phyloP scores from a whole-genome alignment of 805 yeast species.

The Monosporozyma solicola region DNA sequence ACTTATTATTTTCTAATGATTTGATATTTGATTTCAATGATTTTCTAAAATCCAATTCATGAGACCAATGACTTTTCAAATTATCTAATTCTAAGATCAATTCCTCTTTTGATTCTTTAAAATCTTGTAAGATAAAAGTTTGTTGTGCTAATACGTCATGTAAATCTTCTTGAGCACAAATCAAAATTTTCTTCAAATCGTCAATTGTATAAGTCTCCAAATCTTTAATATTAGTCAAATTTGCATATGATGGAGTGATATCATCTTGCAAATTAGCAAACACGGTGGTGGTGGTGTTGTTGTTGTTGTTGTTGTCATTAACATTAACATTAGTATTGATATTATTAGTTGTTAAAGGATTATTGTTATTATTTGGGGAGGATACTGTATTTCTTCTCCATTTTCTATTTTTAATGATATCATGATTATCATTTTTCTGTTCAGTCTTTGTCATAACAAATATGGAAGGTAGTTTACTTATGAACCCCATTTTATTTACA shows the following conservation, averaged over 20 bases:
- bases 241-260: slow-evolving; percentile 20
- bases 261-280: slow-evolving; percentile 5
- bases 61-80: slow-evolving; percentile 26
- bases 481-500: slow-evolving; percentile 27
- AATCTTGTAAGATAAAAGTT: slow-evolving; percentile 20
- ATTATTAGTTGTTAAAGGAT: not conserved
- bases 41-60: slow-evolving; percentile 26
- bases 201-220: slow-evolving; percentile 25
- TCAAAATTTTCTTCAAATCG: slow-evolving; percentile 26
- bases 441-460: slow-evolving; percentile 20
- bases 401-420: slow-evolving; percentile 11
- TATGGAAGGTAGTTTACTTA: slow-evolving; percentile 26
- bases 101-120: slow-evolving; percentile 23
- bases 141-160: slow-evolving; percentile 27
- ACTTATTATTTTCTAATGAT: slow-evolving; percentile 27
- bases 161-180: slow-evolving; percentile 28
- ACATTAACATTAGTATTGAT: not conserved
- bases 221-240: slow-evolving; percentile 22
- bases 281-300: not conserved
- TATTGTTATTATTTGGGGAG: not conserved
- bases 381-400: slow-evolving; percentile 21
- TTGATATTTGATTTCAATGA: slow-evolving; percentile 28
- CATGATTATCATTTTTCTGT: slow-evolving; percentile 2
- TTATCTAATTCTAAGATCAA: slow-evolving; percentile 24
- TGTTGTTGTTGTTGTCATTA: not conserved